These are phyloP conservation scores for Pelargonium citronellum DNA, from an alignment of 441 rosid genomes.

Conservation along the genomic window DNA sequence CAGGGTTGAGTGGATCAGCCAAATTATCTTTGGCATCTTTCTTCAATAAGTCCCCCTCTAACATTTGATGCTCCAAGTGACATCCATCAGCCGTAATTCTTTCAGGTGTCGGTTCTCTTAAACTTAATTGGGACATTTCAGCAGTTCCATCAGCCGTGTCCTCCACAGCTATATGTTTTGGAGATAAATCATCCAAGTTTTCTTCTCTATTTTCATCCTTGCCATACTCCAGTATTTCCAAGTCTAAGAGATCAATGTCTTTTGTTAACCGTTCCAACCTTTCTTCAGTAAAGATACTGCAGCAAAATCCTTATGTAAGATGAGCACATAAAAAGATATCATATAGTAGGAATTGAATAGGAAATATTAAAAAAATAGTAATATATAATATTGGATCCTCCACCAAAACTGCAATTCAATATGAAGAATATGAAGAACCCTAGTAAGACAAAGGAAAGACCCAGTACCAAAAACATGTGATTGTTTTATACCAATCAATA, in stretches of 20 bases:
- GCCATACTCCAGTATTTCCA: conserved; percentile 34
- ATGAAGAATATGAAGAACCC: no score
- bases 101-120: conserved; percentile 32
- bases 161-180: conserved; percentile 27
- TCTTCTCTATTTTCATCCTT: conserved; percentile 31
- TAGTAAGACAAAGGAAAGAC: no score
- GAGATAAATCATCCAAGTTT: conserved; percentile 27
- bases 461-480: no score
- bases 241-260: conserved; percentile 46
- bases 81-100: conserved; percentile 29
- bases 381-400: neutral
- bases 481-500: no score
- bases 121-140: conserved; percentile 31
- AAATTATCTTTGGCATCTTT: conserved; percentile 27
- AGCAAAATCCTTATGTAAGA: conserved; percentile 19
- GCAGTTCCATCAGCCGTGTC: conserved; percentile 26
- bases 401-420: no score
- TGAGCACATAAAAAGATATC: conserved; percentile 3
- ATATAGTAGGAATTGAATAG: neutral
- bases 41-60: conserved; percentile 28
- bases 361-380: neutral
- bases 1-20: conserved; percentile 28
- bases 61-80: conserved; percentile 32
- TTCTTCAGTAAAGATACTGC: conserved; percentile 83
- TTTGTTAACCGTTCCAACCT: conserved; percentile 76